A percentile compares a stretch with the other conserved stretches of the same genome.
phyloP scores from a whole-genome alignment of 345 rosid species.

The Mallotus nudiflorus region DNA sequence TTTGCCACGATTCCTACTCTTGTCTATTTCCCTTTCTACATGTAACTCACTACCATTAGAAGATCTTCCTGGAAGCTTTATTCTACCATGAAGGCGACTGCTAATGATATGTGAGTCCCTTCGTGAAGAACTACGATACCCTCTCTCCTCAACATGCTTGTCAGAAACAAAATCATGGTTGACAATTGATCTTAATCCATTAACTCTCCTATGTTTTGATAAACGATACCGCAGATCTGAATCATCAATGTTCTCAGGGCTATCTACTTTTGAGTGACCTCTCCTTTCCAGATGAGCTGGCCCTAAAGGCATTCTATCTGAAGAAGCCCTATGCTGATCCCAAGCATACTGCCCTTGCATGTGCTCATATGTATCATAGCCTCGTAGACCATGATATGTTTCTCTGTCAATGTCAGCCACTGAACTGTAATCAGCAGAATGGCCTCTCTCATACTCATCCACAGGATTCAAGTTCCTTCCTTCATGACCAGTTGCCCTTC shows the following conservation, averaged over 20 bases:
- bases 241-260: conserved; percentile 46
- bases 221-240: conserved; percentile 74
- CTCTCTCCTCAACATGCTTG: conserved; percentile 43
- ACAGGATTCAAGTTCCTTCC: conserved; percentile 50
- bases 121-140: conserved; percentile 42
- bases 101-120: conserved; percentile 44
- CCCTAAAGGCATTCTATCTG: conserved; percentile 47
- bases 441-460: conserved; percentile 55
- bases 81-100: conserved; percentile 75
- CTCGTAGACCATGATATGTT: conserved; percentile 40
- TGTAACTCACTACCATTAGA: conserved; percentile 35
- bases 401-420: conserved; percentile 50
- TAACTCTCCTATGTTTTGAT: conserved; percentile 62
- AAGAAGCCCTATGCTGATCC: conserved; percentile 52
- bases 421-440: conserved; percentile 44
- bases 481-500: conserved; percentile 51
- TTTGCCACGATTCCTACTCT: conserved; percentile 49
- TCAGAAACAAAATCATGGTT: conserved; percentile 51
- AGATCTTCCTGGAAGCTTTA: conserved; percentile 68
- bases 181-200: conserved; percentile 67
- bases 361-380: conserved; percentile 50
- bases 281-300: conserved; percentile 53
- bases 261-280: conserved; percentile 43
- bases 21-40: conserved; percentile 50
- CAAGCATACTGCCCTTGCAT: conserved; percentile 57